These are phyloP conservation scores for Boletus bicolor DNA, from an alignment of 768 basidiomycete species.

Conservation along the genomic window DNA sequence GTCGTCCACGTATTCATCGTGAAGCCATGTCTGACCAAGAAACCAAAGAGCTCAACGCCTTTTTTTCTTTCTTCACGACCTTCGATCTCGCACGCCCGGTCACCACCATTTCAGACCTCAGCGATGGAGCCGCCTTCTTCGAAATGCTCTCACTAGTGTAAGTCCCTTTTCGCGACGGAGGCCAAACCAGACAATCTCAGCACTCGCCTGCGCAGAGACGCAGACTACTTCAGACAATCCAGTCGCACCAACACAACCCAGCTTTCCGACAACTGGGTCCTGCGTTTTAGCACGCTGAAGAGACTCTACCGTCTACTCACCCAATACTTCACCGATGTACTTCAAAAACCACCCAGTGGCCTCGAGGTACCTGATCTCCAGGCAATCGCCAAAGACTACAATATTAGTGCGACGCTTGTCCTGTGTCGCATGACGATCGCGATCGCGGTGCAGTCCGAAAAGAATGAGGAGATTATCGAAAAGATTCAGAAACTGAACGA, in stretches of 20 bases:
- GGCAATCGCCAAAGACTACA: slow-evolving; percentile 75
- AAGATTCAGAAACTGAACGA: slow-evolving; percentile 85
- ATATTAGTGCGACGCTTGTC: slow-evolving; percentile 59
- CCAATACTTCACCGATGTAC: slow-evolving; percentile 80
- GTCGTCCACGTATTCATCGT: not conserved
- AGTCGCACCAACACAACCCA: slow-evolving; percentile 55
- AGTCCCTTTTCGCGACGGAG: slow-evolving; percentile 26
- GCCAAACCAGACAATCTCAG: slow-evolving; percentile 7
- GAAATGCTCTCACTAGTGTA: slow-evolving; percentile 76
- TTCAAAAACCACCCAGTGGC: slow-evolving; percentile 72
- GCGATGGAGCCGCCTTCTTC: slow-evolving; percentile 75
- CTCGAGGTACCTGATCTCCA: slow-evolving; percentile 89
- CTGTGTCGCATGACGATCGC: slow-evolving; percentile 82
- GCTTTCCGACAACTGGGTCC: slow-evolving; percentile 83
- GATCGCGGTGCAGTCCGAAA: slow-evolving; percentile 85
- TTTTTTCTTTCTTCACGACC: slow-evolving; percentile 75
- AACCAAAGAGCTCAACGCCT: slow-evolving; percentile 71
- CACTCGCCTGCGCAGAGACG: slow-evolving; percentile 50
- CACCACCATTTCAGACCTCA: slow-evolving; percentile 63
- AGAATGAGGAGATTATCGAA: slow-evolving; percentile 84
- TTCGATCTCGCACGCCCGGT: slow-evolving; percentile 68
- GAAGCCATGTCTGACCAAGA: slow-evolving; percentile 38
- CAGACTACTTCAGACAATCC: slow-evolving; percentile 69
- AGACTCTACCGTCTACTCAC: slow-evolving; percentile 85
- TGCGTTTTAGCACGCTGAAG: slow-evolving; percentile 80